These are phyloP conservation scores for Rhizophagus prolifer DNA, from an alignment of 192 early-diverging fungal species.

Conservation along the genomic window DNA sequence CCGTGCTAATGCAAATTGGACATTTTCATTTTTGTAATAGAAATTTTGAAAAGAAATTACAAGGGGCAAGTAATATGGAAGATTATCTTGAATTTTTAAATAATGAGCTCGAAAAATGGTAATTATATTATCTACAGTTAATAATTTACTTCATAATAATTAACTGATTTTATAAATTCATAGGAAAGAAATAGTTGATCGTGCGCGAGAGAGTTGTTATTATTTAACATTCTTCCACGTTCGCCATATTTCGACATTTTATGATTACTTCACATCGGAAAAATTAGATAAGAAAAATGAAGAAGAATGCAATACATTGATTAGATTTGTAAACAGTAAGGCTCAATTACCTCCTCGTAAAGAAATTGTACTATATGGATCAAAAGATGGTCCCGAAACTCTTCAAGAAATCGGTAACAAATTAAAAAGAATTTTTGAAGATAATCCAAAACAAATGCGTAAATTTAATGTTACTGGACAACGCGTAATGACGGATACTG, in stretches of 20 bases:
- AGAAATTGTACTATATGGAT: background rate
- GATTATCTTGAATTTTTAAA: background rate
- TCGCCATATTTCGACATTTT: conserved; percentile 26
- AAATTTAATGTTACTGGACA: background rate
- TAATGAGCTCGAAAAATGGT: conserved; percentile 23
- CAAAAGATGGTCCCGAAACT: background rate
- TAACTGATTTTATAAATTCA: background rate
- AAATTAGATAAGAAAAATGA: background rate
- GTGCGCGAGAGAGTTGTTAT: conserved; percentile 23
- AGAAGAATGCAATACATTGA: conserved; percentile 14
- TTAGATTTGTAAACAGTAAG: conserved; percentile 17
- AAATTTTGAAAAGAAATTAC: conserved; percentile 1
- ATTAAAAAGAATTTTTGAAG: conserved; percentile 1
- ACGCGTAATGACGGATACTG: conserved; percentile 2
- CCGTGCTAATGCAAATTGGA: conserved; percentile 23
- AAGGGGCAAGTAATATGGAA: background rate
- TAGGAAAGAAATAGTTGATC: background rate
- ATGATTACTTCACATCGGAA: conserved; percentile 23
- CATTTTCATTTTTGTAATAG: conserved; percentile 27
- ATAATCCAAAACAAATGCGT: background rate
- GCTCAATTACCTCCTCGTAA: background rate
- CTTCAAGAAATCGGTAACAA: background rate
- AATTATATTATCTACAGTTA: background rate
- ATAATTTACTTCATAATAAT: background rate
- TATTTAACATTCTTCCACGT: conserved; percentile 28